phyloP scores from a whole-genome alignment of 2,329 filamentous ascomycete species.

The Scedosporium apiospermum region DNA sequence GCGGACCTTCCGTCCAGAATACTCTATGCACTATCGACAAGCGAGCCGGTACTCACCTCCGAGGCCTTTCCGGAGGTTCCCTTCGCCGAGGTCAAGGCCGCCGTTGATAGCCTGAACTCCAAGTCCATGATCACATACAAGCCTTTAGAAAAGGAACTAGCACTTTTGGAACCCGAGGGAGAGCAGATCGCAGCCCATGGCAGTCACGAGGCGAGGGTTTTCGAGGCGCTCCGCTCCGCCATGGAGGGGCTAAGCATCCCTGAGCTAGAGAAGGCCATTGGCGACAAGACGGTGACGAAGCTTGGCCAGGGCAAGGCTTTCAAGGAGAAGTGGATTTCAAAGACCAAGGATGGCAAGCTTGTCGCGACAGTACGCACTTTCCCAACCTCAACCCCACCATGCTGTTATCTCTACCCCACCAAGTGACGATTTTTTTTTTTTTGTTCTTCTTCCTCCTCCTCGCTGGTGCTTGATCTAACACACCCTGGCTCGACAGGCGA shows the following conservation, averaged over 20 bases:
- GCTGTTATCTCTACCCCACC: background rate
- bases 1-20: constrained; percentile 56
- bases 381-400: background rate
- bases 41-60: constrained; percentile 56
- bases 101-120: constrained; percentile 75
- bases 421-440: background rate
- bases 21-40: constrained; percentile 54
- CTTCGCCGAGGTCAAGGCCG: constrained; percentile 69
- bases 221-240: constrained; percentile 60
- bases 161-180: constrained; percentile 65
- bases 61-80: constrained; percentile 59
- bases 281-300: constrained; percentile 65
- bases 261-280: constrained; percentile 60
- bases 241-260: constrained; percentile 73
- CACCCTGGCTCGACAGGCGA: constrained; percentile 31
- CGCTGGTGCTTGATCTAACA: background rate
- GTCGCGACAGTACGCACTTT: constrained; percentile 36
- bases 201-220: constrained; percentile 76
- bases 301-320: constrained; percentile 94
- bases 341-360: constrained; percentile 48
- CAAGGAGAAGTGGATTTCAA: constrained; percentile 64
- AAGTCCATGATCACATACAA: constrained; percentile 83
- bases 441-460: background rate
- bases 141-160: constrained; percentile 70
- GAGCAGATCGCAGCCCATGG: constrained; percentile 64